Conservation (phyloP, 2,329 filamentous ascomycete species). For the Ophiostoma sp. region DNA sequence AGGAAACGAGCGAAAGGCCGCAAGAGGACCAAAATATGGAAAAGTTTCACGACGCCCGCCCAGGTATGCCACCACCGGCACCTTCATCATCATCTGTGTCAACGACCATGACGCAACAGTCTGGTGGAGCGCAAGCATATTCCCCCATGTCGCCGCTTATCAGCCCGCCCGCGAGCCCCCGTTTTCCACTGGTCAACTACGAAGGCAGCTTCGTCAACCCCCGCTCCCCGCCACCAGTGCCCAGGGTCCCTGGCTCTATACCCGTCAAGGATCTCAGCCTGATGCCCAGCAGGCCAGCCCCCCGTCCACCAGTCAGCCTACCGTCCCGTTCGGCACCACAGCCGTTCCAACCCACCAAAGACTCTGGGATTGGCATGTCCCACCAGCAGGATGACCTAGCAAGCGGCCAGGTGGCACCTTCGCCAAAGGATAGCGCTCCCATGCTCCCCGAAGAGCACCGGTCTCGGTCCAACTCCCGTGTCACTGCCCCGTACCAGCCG, state of each 20-base stretch:
- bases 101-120: constrained; percentile 33
- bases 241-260: constrained; percentile 46
- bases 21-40: constrained; percentile 87
- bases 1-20: constrained; percentile 77
- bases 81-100: constrained; percentile 42
- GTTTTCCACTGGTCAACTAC: constrained; percentile 77
- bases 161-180: constrained; percentile 75
- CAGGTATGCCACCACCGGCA: constrained; percentile 41
- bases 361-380: constrained; percentile 58
- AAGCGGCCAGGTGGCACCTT: constrained; percentile 37
- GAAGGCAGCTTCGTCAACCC: constrained; percentile 97
- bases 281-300: constrained; percentile 78
- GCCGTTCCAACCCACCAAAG: constrained; percentile 50
- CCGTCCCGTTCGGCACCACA: constrained; percentile 53
- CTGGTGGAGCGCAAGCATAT: constrained; percentile 38
- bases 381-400: constrained; percentile 50
- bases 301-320: constrained; percentile 69
- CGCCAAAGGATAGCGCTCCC: constrained; percentile 50
- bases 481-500: constrained; percentile 50
- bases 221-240: constrained; percentile 83
- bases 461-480: constrained; percentile 63
- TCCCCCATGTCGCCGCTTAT: constrained; percentile 57
- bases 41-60: constrained; percentile 86
- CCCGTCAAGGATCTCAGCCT: constrained; percentile 53
- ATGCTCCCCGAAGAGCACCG: constrained; percentile 63